Evolutionary conservation across 2,329 filamentous ascomycete species (phyloP).

Genomic region (Cephalotrichum gorgonifer): DNA sequence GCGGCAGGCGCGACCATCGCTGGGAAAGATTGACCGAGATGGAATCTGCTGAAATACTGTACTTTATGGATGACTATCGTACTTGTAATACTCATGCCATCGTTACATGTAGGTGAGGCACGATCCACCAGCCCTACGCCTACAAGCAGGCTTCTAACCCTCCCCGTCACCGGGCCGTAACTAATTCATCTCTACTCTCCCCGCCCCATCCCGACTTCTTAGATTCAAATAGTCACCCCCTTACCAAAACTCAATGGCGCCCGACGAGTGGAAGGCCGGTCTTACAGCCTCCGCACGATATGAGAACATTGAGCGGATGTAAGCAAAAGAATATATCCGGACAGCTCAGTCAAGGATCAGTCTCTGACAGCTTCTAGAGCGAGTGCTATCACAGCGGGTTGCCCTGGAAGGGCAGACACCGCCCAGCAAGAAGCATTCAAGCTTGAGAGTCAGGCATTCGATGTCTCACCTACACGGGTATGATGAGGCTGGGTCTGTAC

Average conservation of each 20-base stretch:
- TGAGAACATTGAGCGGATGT: slow-evolving; percentile 53
- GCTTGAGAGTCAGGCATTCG: slow-evolving; percentile 55
- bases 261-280: slow-evolving; percentile 34
- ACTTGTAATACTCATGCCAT: too few relatives aligned
- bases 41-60: too few relatives aligned
- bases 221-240: too few relatives aligned
- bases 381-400: background rate
- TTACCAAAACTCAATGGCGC: background rate
- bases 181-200: background rate
- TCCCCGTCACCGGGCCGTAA: too few relatives aligned
- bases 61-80: too few relatives aligned
- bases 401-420: background rate
- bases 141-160: too few relatives aligned
- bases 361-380: background rate
- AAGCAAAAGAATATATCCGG: slow-evolving; percentile 26
- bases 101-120: too few relatives aligned
- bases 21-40: too few relatives aligned
- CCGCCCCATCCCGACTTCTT: background rate
- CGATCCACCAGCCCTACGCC: too few relatives aligned
- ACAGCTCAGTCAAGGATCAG: background rate
- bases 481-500: slow-evolving; percentile 14
- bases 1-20: too few relatives aligned
- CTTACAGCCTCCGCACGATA: slow-evolving; percentile 52
- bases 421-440: slow-evolving; percentile 42
- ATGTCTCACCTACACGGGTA: slow-evolving; percentile 47